Percentiles rank a stretch among this genome's conserved stretches.
Evolutionary conservation across 2,329 filamentous ascomycete species (phyloP).

Genomic region (Curvularia eragrostidis): DNA sequence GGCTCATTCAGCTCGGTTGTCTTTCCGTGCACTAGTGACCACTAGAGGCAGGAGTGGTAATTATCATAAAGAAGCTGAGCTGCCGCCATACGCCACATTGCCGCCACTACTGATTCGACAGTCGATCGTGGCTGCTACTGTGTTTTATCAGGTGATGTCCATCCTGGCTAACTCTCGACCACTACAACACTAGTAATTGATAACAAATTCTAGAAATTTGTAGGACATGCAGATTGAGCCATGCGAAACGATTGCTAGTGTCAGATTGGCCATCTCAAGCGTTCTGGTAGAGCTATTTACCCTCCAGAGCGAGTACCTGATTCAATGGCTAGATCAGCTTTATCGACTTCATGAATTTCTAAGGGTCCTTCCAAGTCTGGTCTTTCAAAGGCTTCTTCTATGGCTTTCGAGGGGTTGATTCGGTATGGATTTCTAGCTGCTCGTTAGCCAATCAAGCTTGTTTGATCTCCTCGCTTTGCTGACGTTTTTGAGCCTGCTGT

Average conservation of each 20-base stretch:
- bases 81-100: neutral
- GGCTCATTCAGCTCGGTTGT: neutral
- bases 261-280: slow-evolving; percentile 1
- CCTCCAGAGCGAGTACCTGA: neutral
- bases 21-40: neutral
- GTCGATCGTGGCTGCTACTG: neutral
- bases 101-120: neutral
- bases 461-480: neutral
- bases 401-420: no score
- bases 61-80: neutral
- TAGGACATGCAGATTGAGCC: neutral
- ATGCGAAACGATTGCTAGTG: neutral
- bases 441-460: no score
- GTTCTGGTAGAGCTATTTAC: neutral
- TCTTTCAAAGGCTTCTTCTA: neutral
- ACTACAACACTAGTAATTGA: neutral
- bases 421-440: no score
- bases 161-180: neutral
- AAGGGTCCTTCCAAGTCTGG: neutral
- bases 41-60: neutral
- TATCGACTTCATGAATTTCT: slow-evolving; percentile 1
- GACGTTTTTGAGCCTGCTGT: neutral
- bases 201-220: neutral
- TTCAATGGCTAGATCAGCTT: neutral
- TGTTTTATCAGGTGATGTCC: neutral